Base-by-base conservation (phyloP, 805 yeast genomes). In the Metschnikowia cerradonensis region DNA sequence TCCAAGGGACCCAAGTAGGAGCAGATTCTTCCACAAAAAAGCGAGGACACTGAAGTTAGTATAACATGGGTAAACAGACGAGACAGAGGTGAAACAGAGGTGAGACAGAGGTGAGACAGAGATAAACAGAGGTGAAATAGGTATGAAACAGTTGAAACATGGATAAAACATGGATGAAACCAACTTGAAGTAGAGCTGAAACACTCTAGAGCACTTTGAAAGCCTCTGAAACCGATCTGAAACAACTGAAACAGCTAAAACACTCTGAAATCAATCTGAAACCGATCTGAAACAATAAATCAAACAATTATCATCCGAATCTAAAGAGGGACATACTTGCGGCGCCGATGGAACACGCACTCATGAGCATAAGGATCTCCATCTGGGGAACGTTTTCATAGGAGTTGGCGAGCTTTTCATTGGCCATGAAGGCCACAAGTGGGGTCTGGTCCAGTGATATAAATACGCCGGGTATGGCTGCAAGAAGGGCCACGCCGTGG, bases 331-430 rank as follows among this genome's bases (percentile, higher is more conserved):
- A 67, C 57, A 31, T 60, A 65, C 68, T 56, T 7, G 68, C 64
- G n/a, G 74, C 73, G 2, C 76, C 76, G n/a, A 70, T 56, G 3
- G 68, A 57, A 45, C 58, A 63, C 39, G 67, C 60, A 7, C 68
- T 60, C 33, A 58, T 58, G 8, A 69, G 48, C 47, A 69, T 43
- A 31, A 61, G 59, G 8, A 57, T 59, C 47, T 68, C 71, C 50
- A 65, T 48, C 6, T 49, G 52, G 0, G 62, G 41, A 3, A 60
- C 49, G 6, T 41, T 43, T 11, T 65, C 67, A 49, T 58, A 68
- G 38, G 56, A 60, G 1, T 47, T 52, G 14, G 47, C 48, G 36
- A 67, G 63, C 20, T 49, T 61, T n/a, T 48, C 53, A 10, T 62
- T 53, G 7, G 63, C 48, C 41, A 63, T 48, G 48, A 63, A 56